These are phyloP conservation scores for Aureobasidium sp. DNA, from an alignment of 2,329 filamentous ascomycete genomes.

Conservation along the genomic window DNA sequence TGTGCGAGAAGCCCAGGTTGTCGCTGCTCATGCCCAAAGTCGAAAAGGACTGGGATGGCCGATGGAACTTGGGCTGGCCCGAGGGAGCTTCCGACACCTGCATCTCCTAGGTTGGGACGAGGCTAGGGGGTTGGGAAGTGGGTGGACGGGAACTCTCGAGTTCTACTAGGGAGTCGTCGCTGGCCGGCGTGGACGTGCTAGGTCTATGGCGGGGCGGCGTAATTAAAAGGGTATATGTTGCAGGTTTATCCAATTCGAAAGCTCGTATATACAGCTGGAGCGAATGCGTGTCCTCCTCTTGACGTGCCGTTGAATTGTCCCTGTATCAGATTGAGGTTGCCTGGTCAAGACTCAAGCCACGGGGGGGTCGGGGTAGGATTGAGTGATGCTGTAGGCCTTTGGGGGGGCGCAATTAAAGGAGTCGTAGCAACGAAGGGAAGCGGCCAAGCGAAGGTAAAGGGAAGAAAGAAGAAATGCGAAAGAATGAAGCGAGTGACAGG, in stretches of 20 bases:
- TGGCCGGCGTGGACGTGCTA: not conserved
- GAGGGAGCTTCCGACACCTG: constrained; percentile 68
- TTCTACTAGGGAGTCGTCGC: not conserved
- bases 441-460: not conserved
- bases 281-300: constrained; percentile 9
- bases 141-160: not conserved
- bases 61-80: constrained; percentile 35
- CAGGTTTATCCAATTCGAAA: constrained; percentile 2
- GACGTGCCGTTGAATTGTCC: constrained; percentile 1
- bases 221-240: constrained; percentile 11
- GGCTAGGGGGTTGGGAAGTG: not conserved
- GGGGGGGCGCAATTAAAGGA: constrained; percentile 4
- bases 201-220: not conserved
- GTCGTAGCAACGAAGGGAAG: constrained; percentile 1
- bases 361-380: not conserved
- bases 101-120: constrained; percentile 43
- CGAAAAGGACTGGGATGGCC: constrained; percentile 56
- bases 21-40: constrained; percentile 65
- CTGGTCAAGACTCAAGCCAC: not conserved
- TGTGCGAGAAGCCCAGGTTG: constrained; percentile 86
- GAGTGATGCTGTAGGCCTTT: not conserved
- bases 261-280: constrained; percentile 8
- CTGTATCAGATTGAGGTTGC: constrained; percentile 9
- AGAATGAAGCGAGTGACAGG: constrained; percentile 10
- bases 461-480: constrained; percentile 7